Conservation (phyloP, 805 yeast genomes). For the Candida pini region DNA sequence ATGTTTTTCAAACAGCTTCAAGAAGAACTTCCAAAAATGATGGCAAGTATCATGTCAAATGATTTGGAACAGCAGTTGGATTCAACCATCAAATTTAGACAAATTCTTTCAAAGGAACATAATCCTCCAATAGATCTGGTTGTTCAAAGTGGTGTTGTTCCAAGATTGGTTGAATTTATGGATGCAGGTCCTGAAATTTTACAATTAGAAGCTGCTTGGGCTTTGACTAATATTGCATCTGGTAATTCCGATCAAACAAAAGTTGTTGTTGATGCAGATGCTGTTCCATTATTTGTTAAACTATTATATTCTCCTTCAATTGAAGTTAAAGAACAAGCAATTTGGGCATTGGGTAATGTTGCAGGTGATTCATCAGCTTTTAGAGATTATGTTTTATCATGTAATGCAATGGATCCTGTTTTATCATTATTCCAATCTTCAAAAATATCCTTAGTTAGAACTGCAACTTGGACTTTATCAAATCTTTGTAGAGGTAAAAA, state of each 20-base stretch:
- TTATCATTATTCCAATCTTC: conserved; percentile 71
- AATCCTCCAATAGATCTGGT: conserved; percentile 96
- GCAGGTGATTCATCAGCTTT: conserved; percentile 93
- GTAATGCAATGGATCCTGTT: conserved; percentile 87
- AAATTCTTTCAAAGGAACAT: conserved; percentile 86
- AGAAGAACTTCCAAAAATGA: conserved; percentile 77
- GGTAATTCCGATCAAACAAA: conserved; percentile 87
- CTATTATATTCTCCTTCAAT: conserved; percentile 73
- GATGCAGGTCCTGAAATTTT: conserved; percentile 73
- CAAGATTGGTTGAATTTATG: conserved; percentile 85
- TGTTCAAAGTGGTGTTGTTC: conserved; percentile 89
- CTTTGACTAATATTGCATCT: conserved; percentile 96
- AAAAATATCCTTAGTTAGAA: conserved; percentile 85
- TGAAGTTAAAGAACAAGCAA: conserved; percentile 97
- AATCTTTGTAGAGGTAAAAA: conserved; percentile 94
- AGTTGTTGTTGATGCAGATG: conserved; percentile 87
- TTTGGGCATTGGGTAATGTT: conserved; percentile 98
- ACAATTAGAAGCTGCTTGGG: conserved; percentile 99
- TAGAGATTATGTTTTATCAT: conserved; percentile 82
- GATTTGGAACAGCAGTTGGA: conserved; percentile 76
- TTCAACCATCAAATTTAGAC: conserved; percentile 91
- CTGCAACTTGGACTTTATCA: conserved; percentile 97
- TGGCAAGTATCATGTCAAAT: conserved; percentile 68
- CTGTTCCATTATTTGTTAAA: conserved; percentile 86
- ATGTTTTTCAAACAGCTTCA: conserved; percentile 44